A percentile compares a stretch with the other conserved stretches of the same genome.
Conservation (phyloP, 2,329 filamentous ascomycete species). For the Trichoderma pleuroti region DNA sequence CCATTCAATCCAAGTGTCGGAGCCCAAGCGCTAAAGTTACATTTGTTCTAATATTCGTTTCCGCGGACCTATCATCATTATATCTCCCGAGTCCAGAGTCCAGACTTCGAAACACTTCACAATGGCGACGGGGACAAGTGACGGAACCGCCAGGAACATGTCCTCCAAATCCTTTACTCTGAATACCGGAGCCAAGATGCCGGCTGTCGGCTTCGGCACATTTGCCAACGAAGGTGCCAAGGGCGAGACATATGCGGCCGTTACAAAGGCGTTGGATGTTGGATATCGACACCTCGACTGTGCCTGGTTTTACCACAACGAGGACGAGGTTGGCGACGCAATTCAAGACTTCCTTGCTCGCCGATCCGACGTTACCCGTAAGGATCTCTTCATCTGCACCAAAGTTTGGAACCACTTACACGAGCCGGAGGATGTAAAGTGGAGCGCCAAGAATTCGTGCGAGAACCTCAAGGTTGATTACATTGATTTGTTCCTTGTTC, state of each 20-base stretch:
- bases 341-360: slow-evolving; percentile 45
- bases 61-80: neutral
- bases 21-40: neutral
- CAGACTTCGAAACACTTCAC: neutral
- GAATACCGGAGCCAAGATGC: slow-evolving; percentile 75
- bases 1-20: neutral
- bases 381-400: slow-evolving; percentile 69
- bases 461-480: slow-evolving; percentile 61
- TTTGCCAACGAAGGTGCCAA: slow-evolving; percentile 69
- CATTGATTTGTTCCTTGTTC: slow-evolving; percentile 68
- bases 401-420: slow-evolving; percentile 82
- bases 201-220: slow-evolving; percentile 71
- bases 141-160: neutral
- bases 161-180: slow-evolving; percentile 51
- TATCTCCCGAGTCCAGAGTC: neutral
- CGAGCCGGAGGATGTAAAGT: slow-evolving; percentile 53
- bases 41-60: neutral
- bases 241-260: slow-evolving; percentile 43
- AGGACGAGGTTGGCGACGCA: slow-evolving; percentile 62
- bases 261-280: slow-evolving; percentile 62
- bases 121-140: neutral
- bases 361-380: slow-evolving; percentile 57
- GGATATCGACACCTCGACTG: slow-evolving; percentile 78
- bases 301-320: slow-evolving; percentile 75
- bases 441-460: slow-evolving; percentile 58